Conservation (phyloP, 139 green algal genomes). For the Chlamydomonas schloesseri region DNA sequence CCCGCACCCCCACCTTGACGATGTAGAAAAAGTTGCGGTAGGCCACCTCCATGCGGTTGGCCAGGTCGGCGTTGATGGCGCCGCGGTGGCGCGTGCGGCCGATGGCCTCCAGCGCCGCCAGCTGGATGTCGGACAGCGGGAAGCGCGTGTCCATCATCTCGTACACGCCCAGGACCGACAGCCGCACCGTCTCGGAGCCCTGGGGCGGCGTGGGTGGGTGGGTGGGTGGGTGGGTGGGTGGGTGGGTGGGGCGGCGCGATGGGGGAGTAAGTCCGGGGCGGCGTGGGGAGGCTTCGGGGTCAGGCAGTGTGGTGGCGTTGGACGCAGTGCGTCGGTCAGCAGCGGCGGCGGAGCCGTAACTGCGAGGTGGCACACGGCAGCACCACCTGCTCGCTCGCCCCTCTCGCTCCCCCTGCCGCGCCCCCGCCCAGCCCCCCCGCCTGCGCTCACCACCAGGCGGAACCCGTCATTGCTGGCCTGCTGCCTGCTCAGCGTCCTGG, state of each 20-base stretch:
- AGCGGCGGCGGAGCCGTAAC: background rate
- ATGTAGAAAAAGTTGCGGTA: slow-evolving; percentile 82
- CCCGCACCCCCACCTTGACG: slow-evolving; percentile 59
- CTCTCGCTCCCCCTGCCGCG: too few relatives aligned
- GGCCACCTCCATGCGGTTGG: slow-evolving; percentile 51
- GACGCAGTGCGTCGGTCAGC: too few relatives aligned
- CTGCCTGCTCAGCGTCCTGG: too few relatives aligned
- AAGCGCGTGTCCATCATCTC: slow-evolving; percentile 51
- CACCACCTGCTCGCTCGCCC: too few relatives aligned
- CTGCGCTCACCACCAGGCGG: too few relatives aligned
- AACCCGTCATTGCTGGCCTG: too few relatives aligned
- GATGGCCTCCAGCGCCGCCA: slow-evolving; percentile 57
- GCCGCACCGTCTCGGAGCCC: slow-evolving; percentile 49
- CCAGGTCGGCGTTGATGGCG: slow-evolving; percentile 68
- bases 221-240: background rate
- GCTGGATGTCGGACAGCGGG: slow-evolving; percentile 57
- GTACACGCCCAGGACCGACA: slow-evolving; percentile 66
- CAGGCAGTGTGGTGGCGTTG: background rate
- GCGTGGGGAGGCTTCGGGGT: background rate
- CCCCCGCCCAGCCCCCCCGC: too few relatives aligned
- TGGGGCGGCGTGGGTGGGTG: background rate
- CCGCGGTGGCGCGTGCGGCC: slow-evolving; percentile 54
- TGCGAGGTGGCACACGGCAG: background rate
- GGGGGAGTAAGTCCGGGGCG: background rate
- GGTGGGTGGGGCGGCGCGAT: background rate